phyloP scores from a whole-genome alignment of 768 basidiomycete species.

The Saitozyma podzolica region DNA sequence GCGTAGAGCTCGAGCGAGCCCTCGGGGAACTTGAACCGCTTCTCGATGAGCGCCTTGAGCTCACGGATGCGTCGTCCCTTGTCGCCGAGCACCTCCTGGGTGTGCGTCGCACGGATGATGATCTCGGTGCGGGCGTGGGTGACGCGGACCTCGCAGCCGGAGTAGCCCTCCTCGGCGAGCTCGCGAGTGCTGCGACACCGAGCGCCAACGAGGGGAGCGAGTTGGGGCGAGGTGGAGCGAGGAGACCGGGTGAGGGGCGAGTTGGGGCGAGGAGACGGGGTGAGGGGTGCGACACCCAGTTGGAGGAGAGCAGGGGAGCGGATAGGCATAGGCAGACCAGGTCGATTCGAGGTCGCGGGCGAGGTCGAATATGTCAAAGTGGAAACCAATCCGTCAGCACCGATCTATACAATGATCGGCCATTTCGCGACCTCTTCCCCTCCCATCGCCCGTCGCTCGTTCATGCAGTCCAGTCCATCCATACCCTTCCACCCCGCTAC shows the following conservation, averaged over 20 bases:
- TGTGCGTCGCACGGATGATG: constrained; percentile 99
- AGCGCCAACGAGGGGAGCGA: no score
- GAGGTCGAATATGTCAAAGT: no score
- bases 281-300: neutral
- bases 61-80: constrained; percentile 99
- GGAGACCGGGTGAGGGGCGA: neutral
- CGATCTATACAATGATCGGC: no score
- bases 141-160: constrained; percentile 99
- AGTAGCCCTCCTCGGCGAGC: constrained; percentile 98
- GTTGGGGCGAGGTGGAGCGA: neutral
- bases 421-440: no score
- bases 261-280: neutral
- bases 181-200: constrained; percentile 59
- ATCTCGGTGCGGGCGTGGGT: constrained; percentile 99
- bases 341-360: no score
- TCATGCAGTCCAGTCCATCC: no score
- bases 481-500: no score
- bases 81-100: constrained; percentile 92
- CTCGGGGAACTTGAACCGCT: constrained; percentile 99
- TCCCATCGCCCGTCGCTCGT: constrained; percentile 4
- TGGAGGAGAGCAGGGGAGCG: no score
- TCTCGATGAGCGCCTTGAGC: constrained; percentile 95
- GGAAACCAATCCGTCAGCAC: no score
- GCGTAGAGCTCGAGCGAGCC: constrained; percentile 98
- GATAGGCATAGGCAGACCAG: no score